Evolutionary conservation across 768 basidiomycete genomes (phyloP), one percentile per base, ranked within the genome.

Genomic region (Suillus luteus): DNA sequence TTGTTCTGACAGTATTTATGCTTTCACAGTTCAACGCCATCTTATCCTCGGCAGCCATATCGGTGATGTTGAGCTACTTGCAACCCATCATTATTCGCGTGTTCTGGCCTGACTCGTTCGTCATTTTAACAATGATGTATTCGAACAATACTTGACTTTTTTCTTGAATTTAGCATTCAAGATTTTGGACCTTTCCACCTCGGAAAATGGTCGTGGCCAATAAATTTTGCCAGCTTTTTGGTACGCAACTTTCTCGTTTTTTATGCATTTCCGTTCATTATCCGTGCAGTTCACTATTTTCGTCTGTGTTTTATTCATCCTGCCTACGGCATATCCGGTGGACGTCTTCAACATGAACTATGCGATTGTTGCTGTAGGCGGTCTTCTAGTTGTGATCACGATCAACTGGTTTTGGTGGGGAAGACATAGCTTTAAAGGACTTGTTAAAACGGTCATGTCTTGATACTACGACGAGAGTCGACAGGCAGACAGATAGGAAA

Each of bases 31-130:
- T 86, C 69, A 84, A 85, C 57, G 85, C 83, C 2, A 85, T 85
- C 62, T 59, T 85, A 33, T 84, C 83, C 2, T 85, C 83, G 33
- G 84, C 83, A 10, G 83, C 83, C 2, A 82, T 86, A 65, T 78
- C 85, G 2, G 84, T 85, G 2, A 85, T 87, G 83, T 76, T 86
- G 52, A 80, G 83, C 61, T 87, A 87, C 67, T 64, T 85, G 24
- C 83, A 85, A 65, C 85, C 85, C 12, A 84, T 87, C 64, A 76
- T 83, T 49, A 84, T 86, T 48, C 80, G 85, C 7, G 82, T 84
- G 4, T 83, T 86, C 70, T 86, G 85, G 84, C 83, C 84, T 7
- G 70, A 75, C 9, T 77, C 83, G 78, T 84, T 65, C 68, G 80
- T 77, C 14, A n/a, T 40, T 27, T 27, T 40, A 11, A 60, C 35